Conservation (phyloP, 345 rosid species). For the Rhodomyrtus tomentosa region DNA sequence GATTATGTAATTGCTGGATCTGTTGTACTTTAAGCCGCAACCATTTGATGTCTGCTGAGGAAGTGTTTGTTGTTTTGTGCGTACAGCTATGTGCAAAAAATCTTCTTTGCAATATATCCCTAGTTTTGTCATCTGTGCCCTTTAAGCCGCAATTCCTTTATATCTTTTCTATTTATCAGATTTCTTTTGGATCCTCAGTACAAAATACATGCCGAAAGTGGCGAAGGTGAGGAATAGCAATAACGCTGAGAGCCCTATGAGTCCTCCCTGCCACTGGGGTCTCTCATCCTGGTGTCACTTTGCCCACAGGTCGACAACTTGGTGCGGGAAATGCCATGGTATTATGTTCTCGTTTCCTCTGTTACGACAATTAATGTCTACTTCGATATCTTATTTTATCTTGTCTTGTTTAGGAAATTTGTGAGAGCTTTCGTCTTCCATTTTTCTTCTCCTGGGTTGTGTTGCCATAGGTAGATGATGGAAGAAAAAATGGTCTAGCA, state of each 20-base stretch:
- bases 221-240: conserved; percentile 54
- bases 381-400: not conserved
- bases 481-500: no score
- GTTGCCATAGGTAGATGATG: not conserved
- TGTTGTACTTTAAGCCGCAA: not conserved
- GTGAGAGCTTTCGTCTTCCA: not conserved
- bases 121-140: not conserved
- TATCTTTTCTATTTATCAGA: not conserved
- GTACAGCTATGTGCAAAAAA: not conserved
- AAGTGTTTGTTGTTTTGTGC: not conserved
- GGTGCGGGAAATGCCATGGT: conserved; percentile 57
- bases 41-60: not conserved
- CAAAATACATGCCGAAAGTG: conserved; percentile 28
- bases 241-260: conserved; percentile 34
- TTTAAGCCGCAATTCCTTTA: not conserved
- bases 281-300: conserved; percentile 36
- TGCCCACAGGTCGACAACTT: conserved; percentile 28
- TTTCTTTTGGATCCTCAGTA: not conserved
- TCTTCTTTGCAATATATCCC: not conserved
- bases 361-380: not conserved
- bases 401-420: no score
- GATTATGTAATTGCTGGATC: not conserved
- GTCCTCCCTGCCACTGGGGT: conserved; percentile 28
- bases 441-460: not conserved
- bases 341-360: conserved; percentile 1